Evolutionary conservation across 2,329 filamentous ascomycete genomes (phyloP).

Genomic region (Septoria petroselini): DNA sequence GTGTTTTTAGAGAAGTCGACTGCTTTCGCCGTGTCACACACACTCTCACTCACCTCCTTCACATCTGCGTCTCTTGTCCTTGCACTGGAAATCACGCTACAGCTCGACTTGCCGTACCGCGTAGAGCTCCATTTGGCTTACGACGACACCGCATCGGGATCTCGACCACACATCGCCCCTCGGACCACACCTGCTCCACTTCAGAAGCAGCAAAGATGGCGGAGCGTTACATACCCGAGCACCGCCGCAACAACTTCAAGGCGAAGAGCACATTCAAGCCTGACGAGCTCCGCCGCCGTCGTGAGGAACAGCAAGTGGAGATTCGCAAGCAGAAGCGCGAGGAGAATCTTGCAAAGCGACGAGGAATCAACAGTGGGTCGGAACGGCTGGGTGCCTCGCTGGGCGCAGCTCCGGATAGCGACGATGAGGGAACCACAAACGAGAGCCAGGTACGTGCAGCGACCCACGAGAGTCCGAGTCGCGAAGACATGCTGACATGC

Average conservation of each 20-base stretch:
- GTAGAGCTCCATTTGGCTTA: constrained; percentile 7
- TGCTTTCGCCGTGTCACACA: constrained; percentile 12
- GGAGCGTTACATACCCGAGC: constrained; percentile 98
- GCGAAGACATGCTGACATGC: constrained; percentile 23
- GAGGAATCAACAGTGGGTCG: constrained; percentile 76
- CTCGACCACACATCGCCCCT: neutral
- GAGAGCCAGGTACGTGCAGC: constrained; percentile 79
- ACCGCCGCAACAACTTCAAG: constrained; percentile 99
- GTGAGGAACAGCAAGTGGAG: constrained; percentile 98
- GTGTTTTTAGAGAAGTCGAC: constrained; percentile 14
- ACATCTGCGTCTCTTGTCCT: constrained; percentile 1
- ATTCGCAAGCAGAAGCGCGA: constrained; percentile 98
- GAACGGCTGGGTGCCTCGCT: constrained; percentile 77
- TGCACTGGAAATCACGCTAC: neutral
- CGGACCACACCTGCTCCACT: constrained; percentile 21
- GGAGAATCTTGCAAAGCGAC: constrained; percentile 96
- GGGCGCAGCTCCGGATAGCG: constrained; percentile 88
- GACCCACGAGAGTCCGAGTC: neutral
- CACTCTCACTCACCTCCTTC: constrained; percentile 3
- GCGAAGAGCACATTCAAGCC: constrained; percentile 99
- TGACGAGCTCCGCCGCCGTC: constrained; percentile 94
- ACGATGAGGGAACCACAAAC: constrained; percentile 91
- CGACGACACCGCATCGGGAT: constrained; percentile 5
- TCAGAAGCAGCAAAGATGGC: constrained; percentile 65
- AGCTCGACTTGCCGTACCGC: constrained; percentile 6